phyloP scores from a whole-genome alignment of 306 rosid species.

The Dicorynia guianensis region DNA sequence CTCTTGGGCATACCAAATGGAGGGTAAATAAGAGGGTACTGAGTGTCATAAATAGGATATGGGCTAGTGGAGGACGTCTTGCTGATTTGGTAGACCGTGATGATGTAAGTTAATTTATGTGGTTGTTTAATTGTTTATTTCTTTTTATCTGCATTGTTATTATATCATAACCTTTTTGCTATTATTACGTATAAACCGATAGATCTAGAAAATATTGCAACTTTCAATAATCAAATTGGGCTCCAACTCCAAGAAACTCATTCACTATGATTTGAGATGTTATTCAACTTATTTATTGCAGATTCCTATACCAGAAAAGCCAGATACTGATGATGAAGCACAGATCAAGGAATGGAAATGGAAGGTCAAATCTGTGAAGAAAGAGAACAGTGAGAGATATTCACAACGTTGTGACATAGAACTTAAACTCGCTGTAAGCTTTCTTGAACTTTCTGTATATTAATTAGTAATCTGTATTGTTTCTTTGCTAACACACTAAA shows the following conservation, averaged over 20 bases:
- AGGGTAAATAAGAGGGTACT: slow-evolving; percentile 81
- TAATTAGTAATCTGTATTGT: slow-evolving; percentile 22
- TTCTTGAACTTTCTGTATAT: slow-evolving; percentile 35
- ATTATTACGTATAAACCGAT: not conserved
- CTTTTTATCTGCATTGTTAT: slow-evolving; percentile 26
- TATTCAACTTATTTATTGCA: slow-evolving; percentile 52
- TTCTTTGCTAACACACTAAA: slow-evolving; percentile 25
- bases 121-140: not conserved
- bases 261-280: slow-evolving; percentile 41
- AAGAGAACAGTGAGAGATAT: slow-evolving; percentile 92
- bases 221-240: slow-evolving; percentile 23
- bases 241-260: slow-evolving; percentile 30
- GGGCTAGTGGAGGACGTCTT: slow-evolving; percentile 85
- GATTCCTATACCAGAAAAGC: slow-evolving; percentile 81
- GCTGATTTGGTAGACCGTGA: slow-evolving; percentile 87
- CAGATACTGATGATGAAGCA: slow-evolving; percentile 86
- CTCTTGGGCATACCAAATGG: slow-evolving; percentile 93
- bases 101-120: slow-evolving; percentile 72
- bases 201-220: slow-evolving; percentile 16
- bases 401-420: slow-evolving; percentile 91
- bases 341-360: slow-evolving; percentile 79
- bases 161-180: slow-evolving; percentile 4
- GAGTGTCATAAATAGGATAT: slow-evolving; percentile 78
- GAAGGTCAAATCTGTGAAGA: slow-evolving; percentile 67
- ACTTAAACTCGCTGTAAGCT: slow-evolving; percentile 90